phyloP scores from a whole-genome alignment of 2,329 filamentous ascomycete genomes.

The Fusarium sp. region DNA sequence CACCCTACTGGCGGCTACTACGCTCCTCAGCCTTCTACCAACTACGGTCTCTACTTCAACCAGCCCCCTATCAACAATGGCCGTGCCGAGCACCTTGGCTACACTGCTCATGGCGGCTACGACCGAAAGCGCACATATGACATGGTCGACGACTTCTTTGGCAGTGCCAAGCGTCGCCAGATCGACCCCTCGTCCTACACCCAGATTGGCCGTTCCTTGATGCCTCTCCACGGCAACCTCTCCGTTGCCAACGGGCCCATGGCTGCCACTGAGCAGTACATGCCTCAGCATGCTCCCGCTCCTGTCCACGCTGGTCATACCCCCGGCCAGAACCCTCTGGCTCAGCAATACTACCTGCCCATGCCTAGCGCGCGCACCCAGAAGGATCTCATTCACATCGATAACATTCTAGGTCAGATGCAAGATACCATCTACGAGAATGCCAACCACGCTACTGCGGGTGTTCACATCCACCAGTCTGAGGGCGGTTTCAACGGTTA shows the following conservation, averaged over 20 bases:
- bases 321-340: constrained; percentile 68
- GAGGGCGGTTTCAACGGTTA: constrained; percentile 73
- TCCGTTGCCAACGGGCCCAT: constrained; percentile 68
- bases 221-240: constrained; percentile 81
- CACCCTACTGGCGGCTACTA: constrained; percentile 69
- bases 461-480: constrained; percentile 80
- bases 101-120: constrained; percentile 70
- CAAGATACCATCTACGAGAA: constrained; percentile 97
- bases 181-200: constrained; percentile 92
- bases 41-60: constrained; percentile 84
- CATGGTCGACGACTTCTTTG: constrained; percentile 93
- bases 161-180: constrained; percentile 89
- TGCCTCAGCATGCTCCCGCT: constrained; percentile 59
- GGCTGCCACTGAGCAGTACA: constrained; percentile 66
- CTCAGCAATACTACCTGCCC: constrained; percentile 87
- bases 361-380: constrained; percentile 92
- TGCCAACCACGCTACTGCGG: constrained; percentile 83
- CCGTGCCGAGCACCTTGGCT: constrained; percentile 74
- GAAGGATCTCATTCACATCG: constrained; percentile 92
- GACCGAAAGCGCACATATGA: constrained; percentile 88
- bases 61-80: constrained; percentile 67
- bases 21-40: constrained; percentile 65
- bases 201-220: constrained; percentile 89
- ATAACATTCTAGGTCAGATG: constrained; percentile 95
- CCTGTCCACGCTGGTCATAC: constrained; percentile 67